phyloP scores from a whole-genome alignment of 192 early-diverging fungal species.

The Mortierella claussenii region DNA sequence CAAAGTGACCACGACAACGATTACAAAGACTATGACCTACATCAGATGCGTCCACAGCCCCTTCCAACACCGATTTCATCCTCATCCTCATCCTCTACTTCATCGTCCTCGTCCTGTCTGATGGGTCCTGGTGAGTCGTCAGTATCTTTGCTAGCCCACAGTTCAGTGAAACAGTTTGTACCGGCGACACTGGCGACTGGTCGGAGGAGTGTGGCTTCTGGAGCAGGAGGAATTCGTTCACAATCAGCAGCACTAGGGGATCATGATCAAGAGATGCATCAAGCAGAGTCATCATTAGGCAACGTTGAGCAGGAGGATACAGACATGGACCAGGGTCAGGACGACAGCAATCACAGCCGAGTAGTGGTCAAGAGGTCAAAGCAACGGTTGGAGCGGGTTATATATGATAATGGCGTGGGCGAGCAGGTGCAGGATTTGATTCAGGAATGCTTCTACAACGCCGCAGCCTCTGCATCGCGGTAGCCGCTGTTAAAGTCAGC shows the following conservation, averaged over 20 bases:
- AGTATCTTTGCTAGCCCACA: background rate
- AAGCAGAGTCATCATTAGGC: slow-evolving; percentile 1
- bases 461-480: slow-evolving; percentile 21
- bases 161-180: slow-evolving; percentile 32
- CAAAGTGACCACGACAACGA: background rate
- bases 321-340: slow-evolving; percentile 10
- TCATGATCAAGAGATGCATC: slow-evolving; percentile 34
- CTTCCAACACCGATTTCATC: too few species aligned
- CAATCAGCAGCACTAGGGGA: background rate
- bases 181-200: slow-evolving; percentile 2
- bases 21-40: background rate
- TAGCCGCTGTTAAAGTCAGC: background rate
- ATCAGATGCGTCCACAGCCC: background rate
- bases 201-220: too few species aligned
- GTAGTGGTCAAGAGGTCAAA: background rate
- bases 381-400: background rate
- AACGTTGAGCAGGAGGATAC: slow-evolving; percentile 31
- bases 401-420: slow-evolving; percentile 11
- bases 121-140: too few species aligned
- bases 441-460: slow-evolving; percentile 51
- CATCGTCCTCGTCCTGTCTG: too few species aligned
- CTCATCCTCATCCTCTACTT: too few species aligned
- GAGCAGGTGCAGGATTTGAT: slow-evolving; percentile 36
- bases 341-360: background rate
- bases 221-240: background rate